These are phyloP conservation scores for Bipolaris gigantea DNA, from an alignment of 2,329 filamentous ascomycete genomes.

Conservation along the genomic window DNA sequence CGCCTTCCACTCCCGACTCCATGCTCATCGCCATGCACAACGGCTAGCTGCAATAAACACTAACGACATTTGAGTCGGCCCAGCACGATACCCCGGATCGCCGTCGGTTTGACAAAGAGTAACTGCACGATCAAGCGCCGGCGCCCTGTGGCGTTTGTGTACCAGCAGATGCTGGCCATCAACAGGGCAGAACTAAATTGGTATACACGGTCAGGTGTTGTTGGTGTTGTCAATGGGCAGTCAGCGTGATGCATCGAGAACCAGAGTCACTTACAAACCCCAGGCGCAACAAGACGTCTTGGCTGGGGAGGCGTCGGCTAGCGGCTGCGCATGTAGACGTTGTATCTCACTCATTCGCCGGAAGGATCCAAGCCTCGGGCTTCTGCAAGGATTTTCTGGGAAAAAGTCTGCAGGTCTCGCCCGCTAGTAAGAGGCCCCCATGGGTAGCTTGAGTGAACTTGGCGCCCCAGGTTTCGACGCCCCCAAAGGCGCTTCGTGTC, in stretches of 20 bases:
- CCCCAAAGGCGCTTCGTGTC: slow-evolving; percentile 29
- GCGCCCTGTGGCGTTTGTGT: slow-evolving; percentile 16
- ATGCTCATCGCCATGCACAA: slow-evolving; percentile 18
- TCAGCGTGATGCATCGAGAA: slow-evolving; percentile 27
- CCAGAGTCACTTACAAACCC: slow-evolving; percentile 8
- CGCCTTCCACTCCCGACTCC: slow-evolving; percentile 13
- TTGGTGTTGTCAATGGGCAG: slow-evolving; percentile 10
- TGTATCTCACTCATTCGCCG: slow-evolving; percentile 30
- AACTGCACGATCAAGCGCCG: slow-evolving; percentile 10
- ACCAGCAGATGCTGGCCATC: slow-evolving; percentile 9
- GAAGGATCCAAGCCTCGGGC: slow-evolving; percentile 26
- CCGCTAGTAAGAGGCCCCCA: slow-evolving; percentile 16
- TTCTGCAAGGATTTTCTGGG: slow-evolving; percentile 19
- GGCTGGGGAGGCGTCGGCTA: slow-evolving; percentile 19
- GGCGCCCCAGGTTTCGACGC: slow-evolving; percentile 35
- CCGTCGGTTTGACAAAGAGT: slow-evolving; percentile 8
- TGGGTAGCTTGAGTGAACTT: slow-evolving; percentile 34
- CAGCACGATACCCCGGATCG: slow-evolving; percentile 2
- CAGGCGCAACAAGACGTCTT: slow-evolving; percentile 12
- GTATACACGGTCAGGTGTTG: slow-evolving; percentile 22
- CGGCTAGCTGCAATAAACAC: slow-evolving; percentile 5
- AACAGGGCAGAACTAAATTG: slow-evolving; percentile 17
- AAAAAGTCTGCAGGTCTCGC: slow-evolving; percentile 29
- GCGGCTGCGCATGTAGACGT: slow-evolving; percentile 15
- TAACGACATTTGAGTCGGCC: background rate